Conservation (phyloP, 306 rosid species). For the Prinsepia uniflora region DNA sequence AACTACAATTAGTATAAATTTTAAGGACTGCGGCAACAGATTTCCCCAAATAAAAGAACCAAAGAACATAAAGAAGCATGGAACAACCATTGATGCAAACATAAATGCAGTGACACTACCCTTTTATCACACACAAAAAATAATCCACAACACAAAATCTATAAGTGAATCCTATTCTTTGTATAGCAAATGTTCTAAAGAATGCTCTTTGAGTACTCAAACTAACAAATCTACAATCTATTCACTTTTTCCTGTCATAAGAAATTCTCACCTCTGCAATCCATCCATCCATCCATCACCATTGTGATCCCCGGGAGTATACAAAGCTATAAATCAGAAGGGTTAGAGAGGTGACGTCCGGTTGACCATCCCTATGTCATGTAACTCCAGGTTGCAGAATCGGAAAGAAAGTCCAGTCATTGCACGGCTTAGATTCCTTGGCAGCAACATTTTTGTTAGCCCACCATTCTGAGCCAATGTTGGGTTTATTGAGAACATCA, state of each 20-base stretch:
- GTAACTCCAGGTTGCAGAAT: constrained; percentile 66
- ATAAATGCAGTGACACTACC: constrained; percentile 21
- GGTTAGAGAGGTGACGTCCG: constrained; percentile 35
- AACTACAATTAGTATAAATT: too few species aligned
- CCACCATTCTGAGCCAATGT: constrained; percentile 79
- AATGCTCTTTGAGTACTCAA: constrained; percentile 50
- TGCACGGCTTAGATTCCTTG: constrained; percentile 57
- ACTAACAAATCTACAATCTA: constrained; percentile 57
- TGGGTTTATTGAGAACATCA: constrained; percentile 42
- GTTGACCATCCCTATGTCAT: constrained; percentile 32
- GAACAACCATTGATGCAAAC: constrained; percentile 13
- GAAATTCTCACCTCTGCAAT: constrained; percentile 29
- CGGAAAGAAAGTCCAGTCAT: constrained; percentile 78
- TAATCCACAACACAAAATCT: constrained; percentile 52
- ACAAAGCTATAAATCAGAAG: constrained; percentile 31
- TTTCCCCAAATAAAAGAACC: neutral
- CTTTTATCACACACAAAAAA: constrained; percentile 56
- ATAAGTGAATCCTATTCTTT: constrained; percentile 46
- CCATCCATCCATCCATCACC: constrained; percentile 21
- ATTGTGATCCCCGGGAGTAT: constrained; percentile 30
- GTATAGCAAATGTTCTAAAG: constrained; percentile 52
- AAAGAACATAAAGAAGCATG: constrained; percentile 5
- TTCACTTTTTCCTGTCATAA: constrained; percentile 32
- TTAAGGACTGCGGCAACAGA: too few species aligned
- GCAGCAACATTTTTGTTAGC: constrained; percentile 48